Conservation (phyloP, 768 basidiomycete genomes). For the Russula lepida region DNA sequence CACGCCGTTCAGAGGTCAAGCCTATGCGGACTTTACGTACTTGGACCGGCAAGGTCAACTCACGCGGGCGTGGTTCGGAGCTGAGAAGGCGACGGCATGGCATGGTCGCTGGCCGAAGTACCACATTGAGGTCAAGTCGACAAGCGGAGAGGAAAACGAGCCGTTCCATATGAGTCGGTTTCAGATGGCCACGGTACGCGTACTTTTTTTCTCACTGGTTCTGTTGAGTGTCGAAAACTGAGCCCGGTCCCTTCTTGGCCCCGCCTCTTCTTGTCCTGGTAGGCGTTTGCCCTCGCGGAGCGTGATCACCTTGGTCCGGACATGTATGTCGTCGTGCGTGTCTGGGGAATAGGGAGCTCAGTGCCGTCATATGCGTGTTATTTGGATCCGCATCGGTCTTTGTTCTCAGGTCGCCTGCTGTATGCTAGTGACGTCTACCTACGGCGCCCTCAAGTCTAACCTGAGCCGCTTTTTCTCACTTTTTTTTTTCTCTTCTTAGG, state of each 20-base stretch:
- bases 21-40: slow-evolving; percentile 25
- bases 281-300: slow-evolving; percentile 1
- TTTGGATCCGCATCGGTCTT: slow-evolving; percentile 4
- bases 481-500: neutral
- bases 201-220: neutral
- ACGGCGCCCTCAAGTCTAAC: neutral
- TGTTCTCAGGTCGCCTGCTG: neutral
- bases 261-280: too few relatives aligned
- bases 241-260: neutral
- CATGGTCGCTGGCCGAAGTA: slow-evolving; percentile 23
- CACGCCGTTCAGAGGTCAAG: slow-evolving; percentile 9
- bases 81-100: slow-evolving; percentile 17
- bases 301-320: neutral
- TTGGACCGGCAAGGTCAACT: slow-evolving; percentile 21
- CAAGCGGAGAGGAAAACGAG: slow-evolving; percentile 13
- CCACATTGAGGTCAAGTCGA: slow-evolving; percentile 27
- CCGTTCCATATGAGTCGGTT: slow-evolving; percentile 24
- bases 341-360: neutral
- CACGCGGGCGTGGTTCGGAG: slow-evolving; percentile 21
- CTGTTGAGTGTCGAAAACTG: neutral
- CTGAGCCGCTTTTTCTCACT: too few relatives aligned
- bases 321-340: slow-evolving; percentile 12
- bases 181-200: slow-evolving; percentile 24
- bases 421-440: neutral
- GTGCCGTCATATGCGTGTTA: neutral